Evolutionary conservation across 1,284 basidiomycete species (phyloP).

Genomic region (Thelephora terrestris): DNA sequence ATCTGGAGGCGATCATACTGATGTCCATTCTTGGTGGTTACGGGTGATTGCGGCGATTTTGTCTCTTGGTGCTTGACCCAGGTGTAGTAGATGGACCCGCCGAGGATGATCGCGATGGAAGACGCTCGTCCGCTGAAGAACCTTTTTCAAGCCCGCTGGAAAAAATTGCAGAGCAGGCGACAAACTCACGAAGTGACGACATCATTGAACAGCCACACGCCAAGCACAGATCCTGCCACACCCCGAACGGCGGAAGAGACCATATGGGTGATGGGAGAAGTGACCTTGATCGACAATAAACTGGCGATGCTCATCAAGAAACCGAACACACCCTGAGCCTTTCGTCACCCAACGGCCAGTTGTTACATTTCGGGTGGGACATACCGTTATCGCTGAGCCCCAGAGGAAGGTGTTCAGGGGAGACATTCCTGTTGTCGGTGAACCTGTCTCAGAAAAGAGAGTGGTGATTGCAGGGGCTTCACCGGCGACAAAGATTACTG

Average conservation of each 20-base stretch:
- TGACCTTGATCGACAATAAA: conserved; percentile 82
- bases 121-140: conserved; percentile 58
- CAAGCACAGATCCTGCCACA: conserved; percentile 70
- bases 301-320: conserved; percentile 90
- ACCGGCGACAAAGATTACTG: conserved; percentile 59
- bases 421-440: conserved; percentile 29
- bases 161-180: conserved; percentile 1
- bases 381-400: conserved; percentile 67
- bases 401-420: conserved; percentile 59
- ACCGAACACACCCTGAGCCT: conserved; percentile 59
- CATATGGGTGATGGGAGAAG: conserved; percentile 90
- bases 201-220: conserved; percentile 67
- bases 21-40: conserved; percentile 7
- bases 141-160: neutral
- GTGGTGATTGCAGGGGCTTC: conserved; percentile 53
- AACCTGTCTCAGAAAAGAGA: conserved; percentile 42
- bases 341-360: neutral
- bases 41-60: conserved; percentile 15
- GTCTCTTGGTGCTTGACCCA: conserved; percentile 75
- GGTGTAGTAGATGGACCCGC: conserved; percentile 77
- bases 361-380: conserved; percentile 15
- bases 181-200: conserved; percentile 58
- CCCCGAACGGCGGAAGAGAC: conserved; percentile 78
- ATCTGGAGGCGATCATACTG: conserved; percentile 38
- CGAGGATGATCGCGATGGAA: conserved; percentile 71